Evolutionary conservation across 2,329 filamentous ascomycete genomes (phyloP), one percentile per base, ranked within the genome.

Genomic region (Aspergillus neotritici): DNA sequence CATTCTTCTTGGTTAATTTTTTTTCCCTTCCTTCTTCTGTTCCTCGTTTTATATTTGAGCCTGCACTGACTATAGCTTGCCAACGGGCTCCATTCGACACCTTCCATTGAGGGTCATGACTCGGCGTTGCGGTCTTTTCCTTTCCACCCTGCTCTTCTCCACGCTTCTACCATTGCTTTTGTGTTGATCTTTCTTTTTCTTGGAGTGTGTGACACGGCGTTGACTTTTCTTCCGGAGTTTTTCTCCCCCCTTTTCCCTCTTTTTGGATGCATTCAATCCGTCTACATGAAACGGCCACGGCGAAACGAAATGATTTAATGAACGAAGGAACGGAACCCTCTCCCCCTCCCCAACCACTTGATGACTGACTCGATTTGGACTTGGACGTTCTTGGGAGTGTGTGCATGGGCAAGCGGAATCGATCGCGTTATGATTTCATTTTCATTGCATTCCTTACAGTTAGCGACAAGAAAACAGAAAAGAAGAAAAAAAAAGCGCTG

Each of bases 221-320:
- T 25, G 21, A 8, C 6, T 25, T 25, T 25, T 25, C 17, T 56
- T 21, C 17, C 36, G 41, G 38, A 31, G 28, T 35, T 44, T 41
- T 39, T 34, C 17, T 43, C 32, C 44, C 30, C 28, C 44, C 51
- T 48, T 42, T 43, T 50, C 45, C 37, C 47, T 49, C 15, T 36
- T 44, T 56, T 52, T 47, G 31, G 52, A 46, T 47, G 48, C 49
- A 55, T 56, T 30, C 51, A 21, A 41, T 41, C 35, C 42, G 44
- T 49, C 41, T 28, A 40, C 40, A 37, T 25, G 21, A 25, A 25
- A 47, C 43, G 46, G 44, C 36, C 47, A 53, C 37, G 53, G 48
- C 44, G 51, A 56, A 51, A 56, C 45, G 54, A 56, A 51, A 56
- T 46, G 54, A 56, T 38, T 44, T 57, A 48, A 57, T 50, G 54